Evolutionary conservation across 371 early-diverging fungal genomes (phyloP).

Genomic region (Syncephalastrum racemosum): DNA sequence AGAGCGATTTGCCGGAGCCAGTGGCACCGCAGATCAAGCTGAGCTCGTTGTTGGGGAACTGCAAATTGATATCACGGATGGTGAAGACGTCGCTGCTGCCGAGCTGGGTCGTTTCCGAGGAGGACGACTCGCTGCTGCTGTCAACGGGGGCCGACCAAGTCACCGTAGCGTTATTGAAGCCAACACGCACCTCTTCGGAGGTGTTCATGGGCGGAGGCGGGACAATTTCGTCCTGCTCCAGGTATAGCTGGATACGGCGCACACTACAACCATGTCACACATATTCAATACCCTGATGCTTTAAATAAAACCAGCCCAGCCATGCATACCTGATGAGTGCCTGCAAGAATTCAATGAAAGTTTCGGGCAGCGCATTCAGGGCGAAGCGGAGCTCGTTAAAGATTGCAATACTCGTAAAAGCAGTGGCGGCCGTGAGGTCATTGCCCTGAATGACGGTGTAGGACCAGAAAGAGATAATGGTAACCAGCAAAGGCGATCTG

Average conservation of each 20-base stretch:
- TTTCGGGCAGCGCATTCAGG: constrained; percentile 57
- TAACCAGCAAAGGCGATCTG: constrained; percentile 59
- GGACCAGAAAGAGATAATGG: constrained; percentile 53
- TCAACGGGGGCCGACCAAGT: constrained; percentile 32
- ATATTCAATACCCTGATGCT: neutral
- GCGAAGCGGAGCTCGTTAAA: constrained; percentile 59
- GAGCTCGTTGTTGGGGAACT: constrained; percentile 60
- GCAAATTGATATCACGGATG: constrained; percentile 43
- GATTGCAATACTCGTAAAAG: constrained; percentile 60
- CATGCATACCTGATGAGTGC: constrained; percentile 33
- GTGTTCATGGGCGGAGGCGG: constrained; percentile 34
- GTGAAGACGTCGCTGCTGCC: constrained; percentile 40
- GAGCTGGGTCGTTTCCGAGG: constrained; percentile 6
- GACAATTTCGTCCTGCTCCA: constrained; percentile 74
- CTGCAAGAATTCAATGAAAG: constrained; percentile 45
- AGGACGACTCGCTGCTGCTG: constrained; percentile 17
- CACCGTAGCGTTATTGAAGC: constrained; percentile 50
- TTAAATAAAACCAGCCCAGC: neutral
- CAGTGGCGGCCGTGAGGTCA: constrained; percentile 59
- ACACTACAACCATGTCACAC: constrained; percentile 23
- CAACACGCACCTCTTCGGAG: constrained; percentile 41
- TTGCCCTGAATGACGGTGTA: constrained; percentile 58
- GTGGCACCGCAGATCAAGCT: constrained; percentile 65
- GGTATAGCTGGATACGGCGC: constrained; percentile 68
- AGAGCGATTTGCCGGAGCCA: constrained; percentile 66